These are phyloP conservation scores for Teratosphaeria epicoccoides DNA, from an alignment of 2,329 filamentous ascomycete species.

Conservation along the genomic window DNA sequence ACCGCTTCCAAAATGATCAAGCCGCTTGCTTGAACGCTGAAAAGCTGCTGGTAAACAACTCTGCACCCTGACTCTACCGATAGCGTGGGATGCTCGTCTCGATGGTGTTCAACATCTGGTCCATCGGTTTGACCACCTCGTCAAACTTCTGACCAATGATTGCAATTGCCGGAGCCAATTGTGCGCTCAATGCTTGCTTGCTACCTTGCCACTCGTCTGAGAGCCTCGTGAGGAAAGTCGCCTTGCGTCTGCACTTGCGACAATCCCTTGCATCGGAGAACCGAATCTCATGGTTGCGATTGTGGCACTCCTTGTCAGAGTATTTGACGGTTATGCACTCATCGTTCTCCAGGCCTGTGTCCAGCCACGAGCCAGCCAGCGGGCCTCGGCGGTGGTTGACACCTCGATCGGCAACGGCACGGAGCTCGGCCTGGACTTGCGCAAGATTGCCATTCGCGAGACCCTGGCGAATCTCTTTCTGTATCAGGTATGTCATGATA, in stretches of 20 bases:
- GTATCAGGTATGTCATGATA: not conserved
- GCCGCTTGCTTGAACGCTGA: slow-evolving; percentile 1
- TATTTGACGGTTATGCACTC: not conserved
- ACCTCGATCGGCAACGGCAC: not conserved
- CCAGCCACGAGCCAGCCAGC: not conserved
- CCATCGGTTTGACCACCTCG: not conserved
- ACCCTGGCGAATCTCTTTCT: not conserved
- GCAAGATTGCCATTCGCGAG: not conserved
- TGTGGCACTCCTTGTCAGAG: not conserved
- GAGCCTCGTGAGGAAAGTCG: not conserved
- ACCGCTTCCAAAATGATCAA: not conserved
- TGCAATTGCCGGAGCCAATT: not conserved
- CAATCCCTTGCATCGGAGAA: not conserved
- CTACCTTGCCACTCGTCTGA: not conserved
- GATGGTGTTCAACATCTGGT: not conserved
- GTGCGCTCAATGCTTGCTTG: not conserved
- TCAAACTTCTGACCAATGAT: not conserved
- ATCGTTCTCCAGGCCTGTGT: not conserved
- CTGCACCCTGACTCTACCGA: not conserved
- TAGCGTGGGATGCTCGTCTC: not conserved
- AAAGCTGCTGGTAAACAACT: not conserved
- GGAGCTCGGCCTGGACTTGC: not conserved
- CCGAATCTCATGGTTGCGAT: not conserved
- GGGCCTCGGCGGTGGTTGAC: not conserved
- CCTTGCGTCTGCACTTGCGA: not conserved